Evolutionary conservation across 2,329 filamentous ascomycete genomes (phyloP).

Genomic region (Clonostachys rhizophaga): DNA sequence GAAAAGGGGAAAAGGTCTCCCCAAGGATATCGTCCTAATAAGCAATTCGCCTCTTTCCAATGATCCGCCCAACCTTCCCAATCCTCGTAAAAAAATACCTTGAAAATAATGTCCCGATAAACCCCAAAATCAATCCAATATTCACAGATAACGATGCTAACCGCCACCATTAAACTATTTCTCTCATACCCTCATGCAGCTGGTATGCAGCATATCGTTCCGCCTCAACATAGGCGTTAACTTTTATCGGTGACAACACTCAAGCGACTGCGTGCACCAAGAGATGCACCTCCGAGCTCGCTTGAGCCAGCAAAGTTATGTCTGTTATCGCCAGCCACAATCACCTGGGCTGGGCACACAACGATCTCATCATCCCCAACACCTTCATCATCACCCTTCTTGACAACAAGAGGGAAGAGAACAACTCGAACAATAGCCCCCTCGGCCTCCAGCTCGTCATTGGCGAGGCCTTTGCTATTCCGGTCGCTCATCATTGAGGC

Average conservation of each 20-base stretch:
- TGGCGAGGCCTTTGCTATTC: constrained; percentile 58
- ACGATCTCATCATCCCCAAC: constrained; percentile 92
- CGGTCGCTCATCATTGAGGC: constrained; percentile 93
- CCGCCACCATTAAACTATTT: no score
- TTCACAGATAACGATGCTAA: neutral
- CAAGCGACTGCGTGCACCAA: constrained; percentile 28
- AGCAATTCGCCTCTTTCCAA: no score
- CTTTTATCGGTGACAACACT: constrained; percentile 25
- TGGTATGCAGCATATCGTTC: no score
- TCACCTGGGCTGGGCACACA: constrained; percentile 89
- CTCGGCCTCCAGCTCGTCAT: constrained; percentile 75
- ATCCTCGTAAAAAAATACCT: no score
- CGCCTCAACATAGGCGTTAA: no score
- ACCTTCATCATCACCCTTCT: constrained; percentile 86
- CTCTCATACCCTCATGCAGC: no score
- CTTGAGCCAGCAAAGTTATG: constrained; percentile 40
- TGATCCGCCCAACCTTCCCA: no score
- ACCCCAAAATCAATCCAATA: no score
- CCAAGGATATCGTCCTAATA: no score
- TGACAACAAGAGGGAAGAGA: constrained; percentile 92
- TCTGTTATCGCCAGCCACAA: constrained; percentile 56
- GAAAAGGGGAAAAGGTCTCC: neutral
- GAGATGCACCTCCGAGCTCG: constrained; percentile 43
- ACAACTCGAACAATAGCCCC: constrained; percentile 83
- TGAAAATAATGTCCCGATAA: no score